Conservation (phyloP, 2,329 filamentous ascomycete genomes). For the Cadophora sp. region DNA sequence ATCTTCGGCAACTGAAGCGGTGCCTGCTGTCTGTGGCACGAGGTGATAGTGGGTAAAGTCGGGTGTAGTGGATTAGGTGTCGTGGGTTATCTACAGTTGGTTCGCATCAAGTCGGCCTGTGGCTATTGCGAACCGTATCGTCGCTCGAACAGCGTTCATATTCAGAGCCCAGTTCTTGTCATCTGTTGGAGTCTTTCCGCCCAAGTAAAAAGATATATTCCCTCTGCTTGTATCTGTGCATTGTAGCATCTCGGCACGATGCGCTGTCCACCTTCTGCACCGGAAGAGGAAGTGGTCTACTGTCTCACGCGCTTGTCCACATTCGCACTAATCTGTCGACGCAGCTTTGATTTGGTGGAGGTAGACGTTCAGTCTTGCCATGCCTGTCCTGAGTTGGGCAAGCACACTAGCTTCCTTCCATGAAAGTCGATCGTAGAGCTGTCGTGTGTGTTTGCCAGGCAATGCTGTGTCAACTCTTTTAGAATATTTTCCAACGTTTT, state of each 20-base stretch:
- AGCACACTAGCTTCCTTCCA: slow-evolving; percentile 16
- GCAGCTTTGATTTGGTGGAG: slow-evolving; percentile 9
- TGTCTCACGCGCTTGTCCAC: slow-evolving; percentile 33
- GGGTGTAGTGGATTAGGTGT: neutral
- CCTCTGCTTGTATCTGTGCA: slow-evolving; percentile 36
- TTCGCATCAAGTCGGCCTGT: slow-evolving; percentile 18
- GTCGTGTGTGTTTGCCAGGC: slow-evolving; percentile 13
- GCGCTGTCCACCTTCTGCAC: slow-evolving; percentile 24
- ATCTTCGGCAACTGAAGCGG: neutral
- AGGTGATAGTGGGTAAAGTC: neutral
- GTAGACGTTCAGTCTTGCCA: slow-evolving; percentile 15
- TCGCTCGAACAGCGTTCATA: slow-evolving; percentile 38
- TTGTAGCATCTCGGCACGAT: slow-evolving; percentile 36
- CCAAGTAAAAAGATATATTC: slow-evolving; percentile 44
- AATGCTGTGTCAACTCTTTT: slow-evolving; percentile 19
- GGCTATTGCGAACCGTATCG: slow-evolving; percentile 32
- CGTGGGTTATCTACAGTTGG: neutral
- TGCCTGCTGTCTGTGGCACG: neutral
- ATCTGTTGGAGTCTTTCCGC: slow-evolving; percentile 37
- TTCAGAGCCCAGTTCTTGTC: slow-evolving; percentile 39
- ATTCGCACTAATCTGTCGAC: slow-evolving; percentile 33
- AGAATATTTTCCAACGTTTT: slow-evolving; percentile 15
- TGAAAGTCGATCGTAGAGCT: slow-evolving; percentile 13
- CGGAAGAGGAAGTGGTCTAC: slow-evolving; percentile 44
- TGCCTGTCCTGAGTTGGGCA: slow-evolving; percentile 12